Percentiles rank a stretch among this genome's conserved stretches.
These are phyloP conservation scores for Lachnellula arida DNA, from an alignment of 2,329 filamentous ascomycete species.

Conservation along the genomic window DNA sequence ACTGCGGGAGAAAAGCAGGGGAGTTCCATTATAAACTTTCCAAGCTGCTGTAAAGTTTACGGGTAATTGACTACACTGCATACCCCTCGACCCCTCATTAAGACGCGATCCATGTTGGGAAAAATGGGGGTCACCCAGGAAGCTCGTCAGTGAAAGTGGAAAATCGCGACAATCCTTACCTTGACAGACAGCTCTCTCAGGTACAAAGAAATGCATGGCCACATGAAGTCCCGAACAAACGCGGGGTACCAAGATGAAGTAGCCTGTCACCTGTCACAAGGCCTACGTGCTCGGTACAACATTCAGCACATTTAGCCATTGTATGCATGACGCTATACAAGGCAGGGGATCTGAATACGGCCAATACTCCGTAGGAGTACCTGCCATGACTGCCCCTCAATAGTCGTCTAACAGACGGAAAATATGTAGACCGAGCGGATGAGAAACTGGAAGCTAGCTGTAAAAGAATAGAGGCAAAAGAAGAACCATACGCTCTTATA, in stretches of 20 bases:
- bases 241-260: conserved; percentile 4
- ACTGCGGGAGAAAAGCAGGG: background rate
- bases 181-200: conserved; percentile 6
- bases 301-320: conserved; percentile 2
- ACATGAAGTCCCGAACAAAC: conserved; percentile 1
- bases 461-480: no score
- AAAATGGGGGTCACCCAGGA: background rate
- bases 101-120: background rate
- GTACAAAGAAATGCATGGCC: conserved; percentile 1
- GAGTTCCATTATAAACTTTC: conserved; percentile 2
- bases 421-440: no score
- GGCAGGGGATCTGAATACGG: background rate
- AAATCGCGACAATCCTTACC: conserved; percentile 10
- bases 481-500: no score
- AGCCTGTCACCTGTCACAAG: background rate
- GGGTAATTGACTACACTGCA: background rate
- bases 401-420: no score
- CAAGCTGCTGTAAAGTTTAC: background rate
- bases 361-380: no score
- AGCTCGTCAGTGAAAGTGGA: background rate
- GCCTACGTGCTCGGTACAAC: conserved; percentile 1
- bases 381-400: no score
- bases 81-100: background rate
- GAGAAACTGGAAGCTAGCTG: no score
- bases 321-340: conserved; percentile 4